A percentile compares a stretch with the other conserved stretches of the same genome.
phyloP scores from a whole-genome alignment of 1,284 basidiomycete genomes.

The Ganoderma lingzhi region DNA sequence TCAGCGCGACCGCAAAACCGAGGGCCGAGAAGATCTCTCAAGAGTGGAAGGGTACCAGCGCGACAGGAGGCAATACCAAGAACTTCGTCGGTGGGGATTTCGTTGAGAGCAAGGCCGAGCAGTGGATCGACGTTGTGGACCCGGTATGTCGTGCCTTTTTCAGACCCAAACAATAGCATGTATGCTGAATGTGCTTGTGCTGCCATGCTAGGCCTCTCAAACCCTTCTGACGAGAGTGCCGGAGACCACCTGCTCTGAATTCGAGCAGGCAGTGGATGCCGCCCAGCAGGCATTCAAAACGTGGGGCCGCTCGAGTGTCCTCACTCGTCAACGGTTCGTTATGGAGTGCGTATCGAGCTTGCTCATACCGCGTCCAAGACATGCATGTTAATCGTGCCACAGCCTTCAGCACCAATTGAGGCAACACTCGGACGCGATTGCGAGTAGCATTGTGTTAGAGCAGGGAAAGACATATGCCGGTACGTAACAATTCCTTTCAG shows the following conservation, averaged over 20 bases:
- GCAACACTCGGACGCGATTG: constrained; percentile 80
- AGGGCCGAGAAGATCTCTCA: constrained; percentile 74
- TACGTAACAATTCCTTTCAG: constrained; percentile 38
- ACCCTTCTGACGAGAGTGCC: constrained; percentile 90
- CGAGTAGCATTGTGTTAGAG: constrained; percentile 83
- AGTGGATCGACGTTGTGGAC: constrained; percentile 89
- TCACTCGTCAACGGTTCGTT: constrained; percentile 90
- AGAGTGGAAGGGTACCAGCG: constrained; percentile 87
- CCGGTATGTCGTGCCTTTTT: constrained; percentile 61
- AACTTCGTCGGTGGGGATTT: constrained; percentile 93
- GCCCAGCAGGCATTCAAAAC: constrained; percentile 90
- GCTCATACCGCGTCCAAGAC: not conserved
- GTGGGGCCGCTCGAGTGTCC: constrained; percentile 89
- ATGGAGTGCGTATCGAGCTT: constrained; percentile 69
- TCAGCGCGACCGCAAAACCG: constrained; percentile 60
- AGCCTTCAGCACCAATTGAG: constrained; percentile 86
- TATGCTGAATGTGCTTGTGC: constrained; percentile 10
- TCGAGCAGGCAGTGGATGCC: constrained; percentile 85
- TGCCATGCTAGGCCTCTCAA: constrained; percentile 77
- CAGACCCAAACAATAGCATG: not conserved
- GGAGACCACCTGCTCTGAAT: constrained; percentile 86
- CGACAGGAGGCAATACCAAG: constrained; percentile 84
- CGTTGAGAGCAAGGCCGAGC: constrained; percentile 77
- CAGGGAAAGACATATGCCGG: constrained; percentile 91
- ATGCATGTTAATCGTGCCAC: not conserved